Conservation (phyloP, 2,329 filamentous ascomycete genomes). For the Sclerotinia spermophila region DNA sequence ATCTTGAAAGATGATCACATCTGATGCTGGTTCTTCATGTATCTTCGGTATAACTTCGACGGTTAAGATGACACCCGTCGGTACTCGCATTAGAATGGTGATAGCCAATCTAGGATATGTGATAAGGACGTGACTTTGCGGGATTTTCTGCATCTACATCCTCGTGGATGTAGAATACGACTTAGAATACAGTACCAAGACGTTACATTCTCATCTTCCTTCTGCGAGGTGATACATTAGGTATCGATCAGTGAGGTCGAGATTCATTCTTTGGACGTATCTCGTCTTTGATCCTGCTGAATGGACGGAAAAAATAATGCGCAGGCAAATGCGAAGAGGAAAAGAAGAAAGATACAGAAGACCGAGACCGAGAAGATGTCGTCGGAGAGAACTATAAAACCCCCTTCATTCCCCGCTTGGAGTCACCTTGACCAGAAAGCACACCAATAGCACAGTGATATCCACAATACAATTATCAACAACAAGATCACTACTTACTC, state of each 20-base stretch:
- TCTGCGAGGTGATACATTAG: constrained; percentile 11
- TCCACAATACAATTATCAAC: constrained; percentile 2
- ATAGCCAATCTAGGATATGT: constrained; percentile 1
- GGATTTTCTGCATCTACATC: constrained; percentile 16
- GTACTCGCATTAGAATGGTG: not conserved
- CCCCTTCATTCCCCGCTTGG: not conserved
- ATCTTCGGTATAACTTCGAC: not conserved
- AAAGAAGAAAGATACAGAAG: not conserved
- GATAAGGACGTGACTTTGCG: constrained; percentile 14
- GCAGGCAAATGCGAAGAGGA: not conserved
- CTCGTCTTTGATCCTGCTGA: not conserved
- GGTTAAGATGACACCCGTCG: not conserved
- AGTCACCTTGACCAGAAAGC: not conserved
- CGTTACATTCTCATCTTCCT: not conserved
- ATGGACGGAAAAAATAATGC: constrained; percentile 13
- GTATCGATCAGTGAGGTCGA: constrained; percentile 7
- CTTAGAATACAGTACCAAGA: constrained; percentile 11
- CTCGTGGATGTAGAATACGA: constrained; percentile 6
- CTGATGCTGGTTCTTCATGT: not conserved
- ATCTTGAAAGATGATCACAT: not conserved
- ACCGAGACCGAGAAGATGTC: not conserved
- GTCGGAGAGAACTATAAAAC: constrained; percentile 6
- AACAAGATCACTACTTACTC: constrained; percentile 1
- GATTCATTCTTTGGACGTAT: not conserved
- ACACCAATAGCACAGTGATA: constrained; percentile 1